phyloP scores from a whole-genome alignment of 116 monocot species.

The Phalaenopsis hybrid region DNA sequence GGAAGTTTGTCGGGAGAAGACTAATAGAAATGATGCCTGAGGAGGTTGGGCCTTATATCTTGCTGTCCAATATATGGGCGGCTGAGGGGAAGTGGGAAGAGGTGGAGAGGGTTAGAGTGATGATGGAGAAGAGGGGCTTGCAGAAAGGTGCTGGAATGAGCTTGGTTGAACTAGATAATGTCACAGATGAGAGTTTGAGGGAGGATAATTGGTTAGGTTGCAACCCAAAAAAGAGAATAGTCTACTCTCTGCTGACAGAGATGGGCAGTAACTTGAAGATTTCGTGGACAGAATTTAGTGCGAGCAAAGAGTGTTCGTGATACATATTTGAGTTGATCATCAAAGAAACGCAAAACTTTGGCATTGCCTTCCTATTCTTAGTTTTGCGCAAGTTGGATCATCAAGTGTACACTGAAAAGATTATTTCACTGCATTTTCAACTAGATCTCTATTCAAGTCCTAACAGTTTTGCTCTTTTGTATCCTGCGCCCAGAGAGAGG shows the following conservation, averaged over 20 bases:
- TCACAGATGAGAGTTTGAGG: not conserved
- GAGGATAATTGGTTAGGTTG: not conserved
- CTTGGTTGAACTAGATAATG: constrained; percentile 6
- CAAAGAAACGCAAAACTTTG: not conserved
- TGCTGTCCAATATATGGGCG: constrained; percentile 74
- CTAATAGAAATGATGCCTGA: constrained; percentile 46
- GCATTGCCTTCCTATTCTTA: no score
- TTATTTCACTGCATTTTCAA: no score
- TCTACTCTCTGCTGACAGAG: constrained; percentile 32
- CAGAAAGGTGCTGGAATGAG: constrained; percentile 47
- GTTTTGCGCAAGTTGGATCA: no score
- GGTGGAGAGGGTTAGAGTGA: constrained; percentile 52
- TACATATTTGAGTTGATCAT: constrained; percentile 2
- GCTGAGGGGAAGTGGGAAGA: constrained; percentile 66
- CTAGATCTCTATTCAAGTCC: no score
- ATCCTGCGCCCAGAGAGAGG: no score
- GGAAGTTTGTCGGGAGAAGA: constrained; percentile 48
- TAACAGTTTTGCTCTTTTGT: no score
- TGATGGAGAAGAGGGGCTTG: constrained; percentile 46
- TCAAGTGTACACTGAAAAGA: no score
- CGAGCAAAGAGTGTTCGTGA: not conserved
- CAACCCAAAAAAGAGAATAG: constrained; percentile 17
- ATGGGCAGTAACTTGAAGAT: constrained; percentile 31
- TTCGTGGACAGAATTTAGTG: constrained; percentile 6
- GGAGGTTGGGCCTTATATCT: constrained; percentile 49